These are phyloP conservation scores for Hyaloscypha bicolor DNA, from an alignment of 495 filamentous ascomycete species.

Conservation along the genomic window DNA sequence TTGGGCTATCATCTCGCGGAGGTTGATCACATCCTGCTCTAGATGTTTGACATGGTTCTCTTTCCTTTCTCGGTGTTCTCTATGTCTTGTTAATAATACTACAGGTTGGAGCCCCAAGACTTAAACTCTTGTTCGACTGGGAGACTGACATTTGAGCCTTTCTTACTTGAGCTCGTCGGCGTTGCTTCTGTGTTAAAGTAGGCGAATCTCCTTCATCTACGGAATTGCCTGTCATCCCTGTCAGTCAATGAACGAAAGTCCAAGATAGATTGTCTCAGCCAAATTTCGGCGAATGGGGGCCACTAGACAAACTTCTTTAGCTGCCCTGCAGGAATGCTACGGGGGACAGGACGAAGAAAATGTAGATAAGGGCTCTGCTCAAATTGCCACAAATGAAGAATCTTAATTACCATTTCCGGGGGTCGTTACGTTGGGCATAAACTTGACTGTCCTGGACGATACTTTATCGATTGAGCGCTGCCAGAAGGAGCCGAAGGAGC, in stretches of 20 bases:
- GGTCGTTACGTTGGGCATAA: conserved; percentile 22
- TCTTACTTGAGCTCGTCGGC: conserved; percentile 49
- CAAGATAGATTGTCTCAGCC: not conserved
- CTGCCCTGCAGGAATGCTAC: not conserved
- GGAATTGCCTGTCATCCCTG: conserved; percentile 15
- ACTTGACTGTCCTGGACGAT: conserved; percentile 41
- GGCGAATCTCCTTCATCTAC: conserved; percentile 8
- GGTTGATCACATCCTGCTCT: conserved; percentile 46
- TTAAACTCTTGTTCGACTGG: not conserved
- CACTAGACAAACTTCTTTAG: not conserved
- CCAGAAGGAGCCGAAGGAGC: conserved; percentile 13
- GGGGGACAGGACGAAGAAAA: not conserved
- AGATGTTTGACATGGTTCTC: conserved; percentile 53
- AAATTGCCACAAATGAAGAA: not conserved
- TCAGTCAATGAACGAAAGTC: conserved; percentile 8
- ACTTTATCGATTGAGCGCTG: conserved; percentile 38
- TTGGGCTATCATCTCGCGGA: conserved; percentile 46
- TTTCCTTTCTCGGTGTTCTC: conserved; percentile 54
- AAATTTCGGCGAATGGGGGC: not conserved
- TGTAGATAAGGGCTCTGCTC: not conserved
- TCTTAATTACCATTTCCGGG: conserved; percentile 14
- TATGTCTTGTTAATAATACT: conserved; percentile 1
- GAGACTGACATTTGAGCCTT: conserved; percentile 46
- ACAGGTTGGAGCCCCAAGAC: not conserved
- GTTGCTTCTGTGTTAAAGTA: conserved; percentile 37